phyloP scores from a whole-genome alignment of 2,329 filamentous ascomycete species.

The Aotearoamyces nothofagi region DNA sequence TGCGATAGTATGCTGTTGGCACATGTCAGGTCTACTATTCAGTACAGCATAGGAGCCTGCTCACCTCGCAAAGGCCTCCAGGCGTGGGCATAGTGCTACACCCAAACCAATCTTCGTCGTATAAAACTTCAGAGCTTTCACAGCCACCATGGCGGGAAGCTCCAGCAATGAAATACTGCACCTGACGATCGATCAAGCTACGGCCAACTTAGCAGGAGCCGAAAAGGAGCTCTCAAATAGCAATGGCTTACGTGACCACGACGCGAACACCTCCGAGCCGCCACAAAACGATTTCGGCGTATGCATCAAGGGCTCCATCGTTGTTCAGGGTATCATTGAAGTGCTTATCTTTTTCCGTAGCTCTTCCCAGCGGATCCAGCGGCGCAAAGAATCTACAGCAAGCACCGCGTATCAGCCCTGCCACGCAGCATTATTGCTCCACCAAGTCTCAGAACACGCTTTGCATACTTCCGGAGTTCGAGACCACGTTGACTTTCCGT shows the following conservation, averaged over 20 bases:
- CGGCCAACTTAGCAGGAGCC: conserved; percentile 2
- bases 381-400: conserved; percentile 15
- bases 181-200: conserved; percentile 13
- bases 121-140: conserved; percentile 5
- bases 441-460: too few species aligned
- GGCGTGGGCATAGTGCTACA: conserved; percentile 11
- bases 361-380: conserved; percentile 3
- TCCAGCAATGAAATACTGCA: conserved; percentile 15
- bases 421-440: background rate
- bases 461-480: too few species aligned
- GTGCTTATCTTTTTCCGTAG: too few species aligned
- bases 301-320: conserved; percentile 9
- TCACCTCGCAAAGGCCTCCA: conserved; percentile 16
- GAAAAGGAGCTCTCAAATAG: background rate
- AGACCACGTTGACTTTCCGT: too few species aligned
- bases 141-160: conserved; percentile 4
- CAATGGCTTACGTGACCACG: conserved; percentile 14
- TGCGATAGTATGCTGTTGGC: conserved; percentile 9
- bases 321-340: conserved; percentile 14
- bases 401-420: conserved; percentile 1
- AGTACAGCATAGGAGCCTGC: background rate
- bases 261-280: conserved; percentile 13
- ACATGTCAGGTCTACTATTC: background rate
- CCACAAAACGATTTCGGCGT: conserved; percentile 5
- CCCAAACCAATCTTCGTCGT: conserved; percentile 13